Evolutionary conservation across 2,329 filamentous ascomycete genomes (phyloP).

Genomic region (Zymoseptoria brevis): DNA sequence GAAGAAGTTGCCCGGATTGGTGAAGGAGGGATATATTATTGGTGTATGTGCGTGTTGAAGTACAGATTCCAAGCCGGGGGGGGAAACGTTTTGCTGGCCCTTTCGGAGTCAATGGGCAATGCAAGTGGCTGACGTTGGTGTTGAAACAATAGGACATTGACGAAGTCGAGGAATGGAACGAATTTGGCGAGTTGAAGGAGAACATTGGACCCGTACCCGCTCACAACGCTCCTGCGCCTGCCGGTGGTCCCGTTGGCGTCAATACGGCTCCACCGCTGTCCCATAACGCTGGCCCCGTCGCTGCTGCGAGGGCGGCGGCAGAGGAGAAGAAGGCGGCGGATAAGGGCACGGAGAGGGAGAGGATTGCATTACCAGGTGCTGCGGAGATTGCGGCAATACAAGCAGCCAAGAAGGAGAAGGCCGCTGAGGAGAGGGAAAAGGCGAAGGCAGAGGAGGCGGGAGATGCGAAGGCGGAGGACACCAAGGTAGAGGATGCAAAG

Average conservation of each 20-base stretch:
- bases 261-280: constrained; percentile 20
- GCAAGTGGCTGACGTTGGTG: not conserved
- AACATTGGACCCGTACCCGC: constrained; percentile 55
- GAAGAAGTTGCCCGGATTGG: constrained; percentile 79
- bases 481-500: constrained; percentile 2
- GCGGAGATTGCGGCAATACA: constrained; percentile 25
- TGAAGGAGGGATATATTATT: constrained; percentile 77
- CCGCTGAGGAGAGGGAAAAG: not conserved
- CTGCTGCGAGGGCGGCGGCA: constrained; percentile 12
- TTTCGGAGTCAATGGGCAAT: not conserved
- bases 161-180: constrained; percentile 97
- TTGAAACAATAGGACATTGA: constrained; percentile 63
- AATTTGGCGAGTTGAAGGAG: constrained; percentile 89
- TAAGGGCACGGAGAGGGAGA: constrained; percentile 14
- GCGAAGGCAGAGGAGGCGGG: constrained; percentile 1
- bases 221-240: constrained; percentile 16
- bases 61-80: not conserved
- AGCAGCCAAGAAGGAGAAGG: constrained; percentile 4
- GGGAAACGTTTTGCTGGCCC: not conserved
- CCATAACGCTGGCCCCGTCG: constrained; percentile 10
- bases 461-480: not conserved
- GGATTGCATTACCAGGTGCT: constrained; percentile 25
- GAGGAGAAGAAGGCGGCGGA: constrained; percentile 18
- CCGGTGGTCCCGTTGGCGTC: constrained; percentile 22
- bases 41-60: constrained; percentile 57